A percentile compares a stretch with the other conserved stretches of the same genome.
These are phyloP conservation scores for Chaetomium strumarium DNA, from an alignment of 2,329 filamentous ascomycete species.

Conservation along the genomic window DNA sequence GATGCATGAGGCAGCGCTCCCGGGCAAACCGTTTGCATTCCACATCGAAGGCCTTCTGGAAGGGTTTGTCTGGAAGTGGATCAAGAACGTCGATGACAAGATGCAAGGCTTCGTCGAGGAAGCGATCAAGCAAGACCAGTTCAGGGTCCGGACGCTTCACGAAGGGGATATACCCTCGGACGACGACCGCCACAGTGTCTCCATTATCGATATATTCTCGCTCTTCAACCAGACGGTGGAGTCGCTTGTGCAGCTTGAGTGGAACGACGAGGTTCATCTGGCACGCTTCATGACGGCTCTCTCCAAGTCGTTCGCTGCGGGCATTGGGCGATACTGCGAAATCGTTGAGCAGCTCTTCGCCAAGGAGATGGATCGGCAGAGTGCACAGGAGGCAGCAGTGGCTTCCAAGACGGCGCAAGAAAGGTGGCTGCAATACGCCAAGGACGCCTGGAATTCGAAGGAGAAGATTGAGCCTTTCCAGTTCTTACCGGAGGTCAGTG, in stretches of 20 bases:
- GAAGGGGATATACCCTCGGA: conserved; percentile 61
- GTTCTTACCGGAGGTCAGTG: conserved; percentile 79
- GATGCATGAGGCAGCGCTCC: conserved; percentile 71
- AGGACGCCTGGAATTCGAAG: conserved; percentile 86
- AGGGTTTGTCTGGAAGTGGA: conserved; percentile 95
- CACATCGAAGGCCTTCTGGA: conserved; percentile 80
- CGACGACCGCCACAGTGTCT: conserved; percentile 85
- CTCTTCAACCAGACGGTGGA: conserved; percentile 90
- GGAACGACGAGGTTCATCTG: conserved; percentile 90
- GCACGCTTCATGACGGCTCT: conserved; percentile 96
- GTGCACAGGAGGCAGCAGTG: conserved; percentile 77
- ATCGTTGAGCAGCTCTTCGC: conserved; percentile 78
- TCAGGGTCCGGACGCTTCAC: conserved; percentile 65
- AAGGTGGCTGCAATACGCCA: conserved; percentile 87
- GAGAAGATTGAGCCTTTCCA: conserved; percentile 96
- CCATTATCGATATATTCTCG: conserved; percentile 86
- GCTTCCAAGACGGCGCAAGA: conserved; percentile 79
- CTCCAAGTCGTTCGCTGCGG: conserved; percentile 75
- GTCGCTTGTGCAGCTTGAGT: conserved; percentile 77
- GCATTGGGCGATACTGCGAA: conserved; percentile 86
- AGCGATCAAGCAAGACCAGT: conserved; percentile 84
- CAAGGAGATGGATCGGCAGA: conserved; percentile 88
- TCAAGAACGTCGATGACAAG: conserved; percentile 70
- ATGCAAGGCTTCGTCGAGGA: conserved; percentile 81
- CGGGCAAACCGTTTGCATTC: conserved; percentile 72